phyloP scores from a whole-genome alignment of 805 yeast species.

The Kluyveromyces dobzhanskii region DNA sequence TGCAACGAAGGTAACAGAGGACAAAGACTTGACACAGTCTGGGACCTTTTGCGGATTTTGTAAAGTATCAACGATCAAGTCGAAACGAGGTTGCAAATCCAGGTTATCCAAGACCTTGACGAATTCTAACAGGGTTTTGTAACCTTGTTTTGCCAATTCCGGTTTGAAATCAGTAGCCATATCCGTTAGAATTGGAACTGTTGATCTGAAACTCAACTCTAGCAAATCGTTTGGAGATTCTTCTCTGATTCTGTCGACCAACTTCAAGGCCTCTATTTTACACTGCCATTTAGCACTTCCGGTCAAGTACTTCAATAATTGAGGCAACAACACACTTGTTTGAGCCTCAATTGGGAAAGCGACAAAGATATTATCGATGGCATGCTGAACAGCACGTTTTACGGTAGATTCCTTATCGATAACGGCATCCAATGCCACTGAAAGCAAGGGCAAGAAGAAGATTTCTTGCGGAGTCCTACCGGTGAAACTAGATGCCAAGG shows the following conservation, averaged over 20 bases:
- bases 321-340: conserved; percentile 59
- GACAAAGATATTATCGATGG: conserved; percentile 62
- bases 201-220: conserved; percentile 68
- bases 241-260: conserved; percentile 65
- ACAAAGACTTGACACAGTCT: conserved; percentile 76
- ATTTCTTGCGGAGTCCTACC: conserved; percentile 71
- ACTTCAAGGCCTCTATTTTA: conserved; percentile 68
- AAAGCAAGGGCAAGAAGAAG: conserved; percentile 54
- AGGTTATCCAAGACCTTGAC: conserved; percentile 84
- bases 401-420: conserved; percentile 87
- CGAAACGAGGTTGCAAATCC: conserved; percentile 81
- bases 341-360: conserved; percentile 71
- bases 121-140: conserved; percentile 56
- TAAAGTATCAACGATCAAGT: conserved; percentile 76
- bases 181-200: conserved; percentile 81
- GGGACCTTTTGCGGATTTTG: conserved; percentile 87
- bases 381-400: conserved; percentile 75
- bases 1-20: conserved; percentile 94
- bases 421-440: conserved; percentile 57
- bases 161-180: conserved; percentile 94
- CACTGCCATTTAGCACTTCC: conserved; percentile 88
- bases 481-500: conserved; percentile 53
- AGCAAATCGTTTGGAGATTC: conserved; percentile 80
- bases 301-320: conserved; percentile 56
- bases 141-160: conserved; percentile 82